These are phyloP conservation scores for Collariella sp. DNA, from an alignment of 495 filamentous ascomycete species.

Conservation along the genomic window DNA sequence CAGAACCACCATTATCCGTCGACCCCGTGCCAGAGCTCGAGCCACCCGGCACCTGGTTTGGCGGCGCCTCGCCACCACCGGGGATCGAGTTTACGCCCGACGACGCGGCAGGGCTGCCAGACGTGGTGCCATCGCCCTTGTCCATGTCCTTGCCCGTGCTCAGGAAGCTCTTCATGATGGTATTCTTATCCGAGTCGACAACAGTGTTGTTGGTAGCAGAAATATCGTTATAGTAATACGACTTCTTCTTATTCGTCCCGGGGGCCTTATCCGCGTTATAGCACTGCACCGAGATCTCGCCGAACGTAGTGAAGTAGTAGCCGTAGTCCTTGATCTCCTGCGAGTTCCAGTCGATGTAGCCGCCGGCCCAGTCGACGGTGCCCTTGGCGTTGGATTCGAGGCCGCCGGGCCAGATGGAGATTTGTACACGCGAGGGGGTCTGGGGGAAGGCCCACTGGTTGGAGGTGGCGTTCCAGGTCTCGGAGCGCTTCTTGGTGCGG, in stretches of 20 bases:
- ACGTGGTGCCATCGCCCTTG: constrained; percentile 29
- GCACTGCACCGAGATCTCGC: constrained; percentile 73
- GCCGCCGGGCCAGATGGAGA: constrained; percentile 95
- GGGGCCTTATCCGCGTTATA: constrained; percentile 57
- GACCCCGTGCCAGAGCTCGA: constrained; percentile 8
- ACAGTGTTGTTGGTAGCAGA: constrained; percentile 66
- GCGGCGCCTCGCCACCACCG: constrained; percentile 25
- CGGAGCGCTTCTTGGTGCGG: constrained; percentile 61
- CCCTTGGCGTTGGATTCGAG: constrained; percentile 67
- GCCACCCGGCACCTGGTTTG: constrained; percentile 12
- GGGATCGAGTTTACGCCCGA: constrained; percentile 25
- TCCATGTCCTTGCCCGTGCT: constrained; percentile 70
- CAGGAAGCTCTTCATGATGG: constrained; percentile 68
- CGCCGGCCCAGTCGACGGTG: constrained; percentile 88
- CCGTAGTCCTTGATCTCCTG: constrained; percentile 70
- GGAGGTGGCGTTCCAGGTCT: constrained; percentile 76
- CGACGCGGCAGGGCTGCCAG: constrained; percentile 22
- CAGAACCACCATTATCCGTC: too few relatives aligned
- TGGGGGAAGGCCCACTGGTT: constrained; percentile 86
- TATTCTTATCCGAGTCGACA: constrained; percentile 61
- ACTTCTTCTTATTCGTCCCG: constrained; percentile 52
- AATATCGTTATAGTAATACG: constrained; percentile 66
- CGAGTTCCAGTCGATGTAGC: constrained; percentile 77
- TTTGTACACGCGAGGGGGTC: constrained; percentile 83
- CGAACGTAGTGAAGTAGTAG: constrained; percentile 82